A percentile compares a stretch with the other conserved stretches of the same genome.
These are phyloP conservation scores for Piromyces sp. DNA, from an alignment of 192 early-diverging fungal species.

Conservation along the genomic window DNA sequence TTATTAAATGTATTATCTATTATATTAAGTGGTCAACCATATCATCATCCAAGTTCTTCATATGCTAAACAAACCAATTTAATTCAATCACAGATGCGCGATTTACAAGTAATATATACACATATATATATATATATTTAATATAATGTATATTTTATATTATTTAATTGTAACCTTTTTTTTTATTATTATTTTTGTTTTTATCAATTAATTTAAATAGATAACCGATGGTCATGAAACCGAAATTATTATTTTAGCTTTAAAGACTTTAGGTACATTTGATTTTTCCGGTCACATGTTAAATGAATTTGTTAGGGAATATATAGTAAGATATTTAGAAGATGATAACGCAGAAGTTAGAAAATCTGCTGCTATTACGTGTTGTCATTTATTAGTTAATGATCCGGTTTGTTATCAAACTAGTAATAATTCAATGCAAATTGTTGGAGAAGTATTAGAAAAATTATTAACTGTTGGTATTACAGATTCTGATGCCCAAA, in stretches of 20 bases:
- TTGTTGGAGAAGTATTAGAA: constrained; percentile 75
- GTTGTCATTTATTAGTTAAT: constrained; percentile 59
- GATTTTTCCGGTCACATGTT: constrained; percentile 67
- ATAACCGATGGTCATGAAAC: constrained; percentile 42
- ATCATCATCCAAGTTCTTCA: constrained; percentile 56
- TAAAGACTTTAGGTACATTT: constrained; percentile 67
- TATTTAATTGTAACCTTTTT: too few relatives aligned
- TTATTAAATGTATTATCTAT: constrained; percentile 76
- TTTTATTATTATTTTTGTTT: too few relatives aligned
- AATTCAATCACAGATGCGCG: constrained; percentile 2
- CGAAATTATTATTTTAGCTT: constrained; percentile 59
- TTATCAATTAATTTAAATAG: neutral
- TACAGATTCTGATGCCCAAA: constrained; percentile 59
- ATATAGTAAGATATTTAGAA: constrained; percentile 61
- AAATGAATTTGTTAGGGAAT: constrained; percentile 78
- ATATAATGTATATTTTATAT: too few relatives aligned
- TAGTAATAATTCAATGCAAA: constrained; percentile 53
- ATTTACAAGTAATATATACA: neutral
- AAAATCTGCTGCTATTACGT: constrained; percentile 69
- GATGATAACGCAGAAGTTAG: constrained; percentile 59
- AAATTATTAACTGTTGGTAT: constrained; percentile 74
- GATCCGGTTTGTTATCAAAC: constrained; percentile 59
- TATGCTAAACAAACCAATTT: constrained; percentile 6
- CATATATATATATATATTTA: too few relatives aligned
- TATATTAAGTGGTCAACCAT: constrained; percentile 64